Conservation (phyloP, 2,329 filamentous ascomycete species). For the Beauveria sp. region DNA sequence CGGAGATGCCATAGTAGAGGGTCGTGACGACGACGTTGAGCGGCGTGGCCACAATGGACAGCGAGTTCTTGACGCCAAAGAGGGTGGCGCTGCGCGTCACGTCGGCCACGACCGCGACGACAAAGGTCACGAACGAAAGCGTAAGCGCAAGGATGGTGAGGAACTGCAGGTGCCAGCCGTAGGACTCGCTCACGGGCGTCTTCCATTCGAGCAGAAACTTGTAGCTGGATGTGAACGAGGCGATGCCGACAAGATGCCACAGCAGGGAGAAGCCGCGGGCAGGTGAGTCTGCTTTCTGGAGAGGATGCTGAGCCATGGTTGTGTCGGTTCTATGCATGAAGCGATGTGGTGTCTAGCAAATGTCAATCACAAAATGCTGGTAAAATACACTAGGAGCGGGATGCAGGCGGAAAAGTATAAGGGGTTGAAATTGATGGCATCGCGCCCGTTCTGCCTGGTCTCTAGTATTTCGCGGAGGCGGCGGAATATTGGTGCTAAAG, state of each 20-base stretch:
- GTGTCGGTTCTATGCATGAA: background rate
- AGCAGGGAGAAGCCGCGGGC: conserved; percentile 55
- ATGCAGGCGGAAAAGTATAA: no score
- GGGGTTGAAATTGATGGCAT: background rate
- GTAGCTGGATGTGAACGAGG: conserved; percentile 47
- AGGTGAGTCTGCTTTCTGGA: conserved; percentile 60
- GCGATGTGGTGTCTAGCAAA: background rate
- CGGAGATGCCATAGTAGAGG: conserved; percentile 63
- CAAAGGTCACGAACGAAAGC: conserved; percentile 53
- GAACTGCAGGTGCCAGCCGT: conserved; percentile 63
- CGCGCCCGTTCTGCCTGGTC: no score
- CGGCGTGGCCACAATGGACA: conserved; percentile 59
- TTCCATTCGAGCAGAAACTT: conserved; percentile 42
- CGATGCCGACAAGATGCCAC: conserved; percentile 48
- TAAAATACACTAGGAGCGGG: no score
- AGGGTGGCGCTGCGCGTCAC: conserved; percentile 48
- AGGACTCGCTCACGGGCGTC: conserved; percentile 46
- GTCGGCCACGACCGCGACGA: conserved; percentile 55
- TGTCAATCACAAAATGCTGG: no score
- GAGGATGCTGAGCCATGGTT: conserved; percentile 44
- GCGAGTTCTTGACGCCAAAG: conserved; percentile 59
- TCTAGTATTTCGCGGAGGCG: background rate
- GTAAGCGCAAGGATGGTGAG: conserved; percentile 66
- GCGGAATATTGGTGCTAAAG: background rate
- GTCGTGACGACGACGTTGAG: conserved; percentile 64